Evolutionary conservation across 2,329 filamentous ascomycete species (phyloP), one percentile per base, ranked within the genome.

Genomic region (Corinectria fuckeliana): DNA sequence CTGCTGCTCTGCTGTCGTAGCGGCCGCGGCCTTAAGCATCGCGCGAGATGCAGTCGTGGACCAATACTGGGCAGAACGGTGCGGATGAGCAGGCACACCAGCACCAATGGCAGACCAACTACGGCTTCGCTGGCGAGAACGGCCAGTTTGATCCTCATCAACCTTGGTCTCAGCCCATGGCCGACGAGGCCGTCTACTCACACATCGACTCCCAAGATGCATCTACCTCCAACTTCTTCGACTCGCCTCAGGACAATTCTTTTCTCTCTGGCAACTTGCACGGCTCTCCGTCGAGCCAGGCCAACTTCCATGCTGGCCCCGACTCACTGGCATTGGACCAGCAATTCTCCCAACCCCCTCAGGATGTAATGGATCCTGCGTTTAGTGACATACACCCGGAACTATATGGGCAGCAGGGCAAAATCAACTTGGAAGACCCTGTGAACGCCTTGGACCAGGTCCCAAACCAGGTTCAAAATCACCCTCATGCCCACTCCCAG

Each of bases 11-110:
- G 59, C 60, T 69, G 60, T 55, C 50, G 61, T 60, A 48, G 66
- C 54, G 61, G 60, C 66, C 55, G 58, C 50, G 55, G 58, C 59
- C 68, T 62, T 56, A 66, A 63, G 55, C 62, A 63, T 60, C 64
- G 58, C 44, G 58, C 70, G 73, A 69, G 62, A 79, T 79, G 77
- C 77, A 79, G 73, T 76, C 77, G 59, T 79, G 77, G 77, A 64
- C 75, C 38, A 71, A 70, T 56, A 65, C 72, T 57, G 71, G 73
- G 66, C 76, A 77, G 65, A 74, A 71, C 52, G 76, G 75, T 65
- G 65, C 72, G 50, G 73, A 76, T 56, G 74, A 71, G 54, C 72
- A 72, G 52, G 60, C 68, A 23, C 69, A 65, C 49, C 68, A 72
- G 38, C 69, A 69, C 50, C 71, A 72, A 56, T 78, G 77, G 77